Percentiles rank a stretch among this genome's conserved stretches.
Evolutionary conservation across 768 basidiomycete genomes (phyloP).

Genomic region (Lactarius hatsudake): DNA sequence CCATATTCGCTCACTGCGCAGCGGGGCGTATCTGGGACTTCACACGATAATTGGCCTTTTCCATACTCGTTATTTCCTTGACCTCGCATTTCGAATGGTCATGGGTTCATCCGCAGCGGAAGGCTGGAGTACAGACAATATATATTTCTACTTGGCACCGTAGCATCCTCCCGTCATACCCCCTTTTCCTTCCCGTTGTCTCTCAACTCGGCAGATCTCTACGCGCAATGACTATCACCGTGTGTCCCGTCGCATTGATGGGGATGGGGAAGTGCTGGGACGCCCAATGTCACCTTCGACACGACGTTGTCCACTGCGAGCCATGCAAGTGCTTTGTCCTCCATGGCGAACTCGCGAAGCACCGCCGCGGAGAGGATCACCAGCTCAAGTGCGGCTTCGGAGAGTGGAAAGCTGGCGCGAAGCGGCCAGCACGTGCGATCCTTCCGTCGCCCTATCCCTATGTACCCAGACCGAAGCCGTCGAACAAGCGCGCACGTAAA

Average conservation of each 20-base stretch:
- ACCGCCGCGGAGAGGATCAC: slow-evolving; percentile 1
- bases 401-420: neutral
- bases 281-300: neutral
- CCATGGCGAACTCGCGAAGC: neutral
- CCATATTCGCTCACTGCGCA: neutral
- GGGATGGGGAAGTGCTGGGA: neutral
- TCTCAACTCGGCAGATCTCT: neutral
- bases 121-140: neutral
- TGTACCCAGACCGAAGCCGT: neutral
- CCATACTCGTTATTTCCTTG: neutral
- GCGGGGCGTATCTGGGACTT: neutral
- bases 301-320: neutral
- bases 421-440: neutral
- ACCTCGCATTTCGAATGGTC: neutral
- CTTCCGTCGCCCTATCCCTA: neutral
- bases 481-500: neutral
- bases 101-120: neutral
- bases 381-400: neutral
- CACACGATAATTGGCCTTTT: neutral
- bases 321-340: slow-evolving; percentile 8
- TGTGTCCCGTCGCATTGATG: neutral
- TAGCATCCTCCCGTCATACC: neutral
- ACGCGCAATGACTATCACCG: neutral
- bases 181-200: neutral
- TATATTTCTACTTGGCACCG: neutral